Evolutionary conservation across 306 rosid species (phyloP).

Genomic region (Pueraria montana): DNA sequence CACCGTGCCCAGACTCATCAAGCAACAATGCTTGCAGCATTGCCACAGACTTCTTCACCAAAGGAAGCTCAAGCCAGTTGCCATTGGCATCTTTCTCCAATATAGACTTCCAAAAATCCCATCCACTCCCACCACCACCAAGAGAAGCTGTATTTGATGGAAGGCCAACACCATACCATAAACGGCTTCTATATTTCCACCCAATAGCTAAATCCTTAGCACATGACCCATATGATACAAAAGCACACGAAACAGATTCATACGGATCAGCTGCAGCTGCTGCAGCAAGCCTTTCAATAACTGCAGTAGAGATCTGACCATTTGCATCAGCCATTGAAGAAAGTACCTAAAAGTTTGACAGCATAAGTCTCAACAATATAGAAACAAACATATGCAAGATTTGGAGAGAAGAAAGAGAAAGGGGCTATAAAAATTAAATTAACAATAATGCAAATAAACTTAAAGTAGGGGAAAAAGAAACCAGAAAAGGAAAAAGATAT

Average conservation of each 20-base stretch:
- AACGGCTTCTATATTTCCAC: conserved; percentile 94
- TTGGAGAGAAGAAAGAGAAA: conserved; percentile 1
- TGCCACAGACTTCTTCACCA: conserved; percentile 89
- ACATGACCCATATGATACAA: conserved; percentile 95
- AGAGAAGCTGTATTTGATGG: conserved; percentile 67
- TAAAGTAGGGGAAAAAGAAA: not conserved
- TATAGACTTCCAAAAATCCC: conserved; percentile 83
- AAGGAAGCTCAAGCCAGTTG: conserved; percentile 90
- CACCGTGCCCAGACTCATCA: conserved; percentile 96
- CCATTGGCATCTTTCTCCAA: conserved; percentile 89
- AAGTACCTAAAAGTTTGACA: conserved; percentile 70
- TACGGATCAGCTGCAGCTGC: conserved; percentile 98
- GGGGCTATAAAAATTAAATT: not conserved
- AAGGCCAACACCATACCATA: conserved; percentile 98
- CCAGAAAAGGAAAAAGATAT: not conserved
- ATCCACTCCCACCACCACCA: conserved; percentile 96
- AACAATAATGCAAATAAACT: conserved; percentile 41
- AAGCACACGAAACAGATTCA: conserved; percentile 89
- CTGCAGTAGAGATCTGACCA: conserved; percentile 82
- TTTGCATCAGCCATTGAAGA: conserved; percentile 92
- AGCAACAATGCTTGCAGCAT: conserved; percentile 96
- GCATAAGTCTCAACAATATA: conserved; percentile 41
- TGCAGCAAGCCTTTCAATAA: conserved; percentile 91
- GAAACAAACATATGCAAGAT: conserved; percentile 33
- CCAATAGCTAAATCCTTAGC: conserved; percentile 85